Conservation (phyloP, 2,329 filamentous ascomycete genomes). For the Neocatenulostroma microsporum region DNA sequence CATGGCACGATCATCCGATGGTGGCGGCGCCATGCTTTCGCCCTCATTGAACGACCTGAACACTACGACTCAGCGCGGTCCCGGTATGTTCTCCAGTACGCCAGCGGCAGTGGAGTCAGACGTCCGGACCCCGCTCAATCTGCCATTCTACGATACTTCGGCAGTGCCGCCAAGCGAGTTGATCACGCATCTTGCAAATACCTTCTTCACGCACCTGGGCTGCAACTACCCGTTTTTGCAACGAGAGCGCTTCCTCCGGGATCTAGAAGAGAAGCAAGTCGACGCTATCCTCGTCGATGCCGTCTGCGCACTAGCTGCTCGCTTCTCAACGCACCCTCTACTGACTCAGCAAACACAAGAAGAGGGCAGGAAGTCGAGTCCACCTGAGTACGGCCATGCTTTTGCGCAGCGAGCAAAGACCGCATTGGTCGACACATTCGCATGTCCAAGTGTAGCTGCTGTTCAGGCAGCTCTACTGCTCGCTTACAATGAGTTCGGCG, state of each 20-base stretch:
- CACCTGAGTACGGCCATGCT: slow-evolving; percentile 63
- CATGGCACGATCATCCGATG: slow-evolving; percentile 48
- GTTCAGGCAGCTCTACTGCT: slow-evolving; percentile 77
- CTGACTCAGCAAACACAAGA: slow-evolving; percentile 46
- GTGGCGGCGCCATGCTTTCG: slow-evolving; percentile 28
- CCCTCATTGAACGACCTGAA: slow-evolving; percentile 17
- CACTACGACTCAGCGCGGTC: slow-evolving; percentile 11
- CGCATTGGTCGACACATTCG: slow-evolving; percentile 74
- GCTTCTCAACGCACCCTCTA: slow-evolving; percentile 61
- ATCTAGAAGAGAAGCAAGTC: slow-evolving; percentile 70
- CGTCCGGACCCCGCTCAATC: slow-evolving; percentile 36
- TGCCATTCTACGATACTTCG: slow-evolving; percentile 71
- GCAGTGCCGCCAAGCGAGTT: slow-evolving; percentile 62
- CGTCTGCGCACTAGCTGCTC: slow-evolving; percentile 71
- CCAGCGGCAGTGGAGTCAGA: slow-evolving; percentile 28
- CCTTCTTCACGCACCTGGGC: slow-evolving; percentile 73
- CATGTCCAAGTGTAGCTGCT: slow-evolving; percentile 72
- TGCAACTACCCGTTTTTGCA: slow-evolving; percentile 81
- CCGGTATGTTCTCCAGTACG: slow-evolving; percentile 19
- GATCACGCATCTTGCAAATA: slow-evolving; percentile 67
- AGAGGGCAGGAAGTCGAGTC: slow-evolving; percentile 34
- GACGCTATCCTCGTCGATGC: slow-evolving; percentile 82
- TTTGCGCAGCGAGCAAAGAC: slow-evolving; percentile 77
- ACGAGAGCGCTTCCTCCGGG: slow-evolving; percentile 61
- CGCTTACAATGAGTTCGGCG: slow-evolving; percentile 83